Evolutionary conservation across 2,329 filamentous ascomycete species (phyloP).

Genomic region (Grosmannia serpens): DNA sequence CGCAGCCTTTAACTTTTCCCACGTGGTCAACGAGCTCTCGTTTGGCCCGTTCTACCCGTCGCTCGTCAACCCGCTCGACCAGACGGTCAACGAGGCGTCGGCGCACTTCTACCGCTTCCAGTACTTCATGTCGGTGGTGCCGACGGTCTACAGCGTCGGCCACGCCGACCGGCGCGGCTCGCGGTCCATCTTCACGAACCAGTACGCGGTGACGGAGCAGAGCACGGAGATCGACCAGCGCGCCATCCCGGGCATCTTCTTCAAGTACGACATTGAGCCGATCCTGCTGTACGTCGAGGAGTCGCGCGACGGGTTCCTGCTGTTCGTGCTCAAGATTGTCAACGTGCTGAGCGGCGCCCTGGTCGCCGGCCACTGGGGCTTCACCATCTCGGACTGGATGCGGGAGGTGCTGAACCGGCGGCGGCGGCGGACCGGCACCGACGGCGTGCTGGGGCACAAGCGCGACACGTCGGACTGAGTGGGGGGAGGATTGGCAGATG

Average conservation of each 20-base stretch:
- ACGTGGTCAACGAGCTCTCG: conserved; percentile 89
- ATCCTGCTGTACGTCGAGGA: conserved; percentile 81
- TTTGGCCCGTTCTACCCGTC: conserved; percentile 96
- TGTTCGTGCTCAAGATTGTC: conserved; percentile 68
- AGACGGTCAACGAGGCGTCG: conserved; percentile 66
- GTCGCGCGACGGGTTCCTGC: conserved; percentile 61
- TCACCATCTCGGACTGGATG: conserved; percentile 70
- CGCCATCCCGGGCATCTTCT: conserved; percentile 78
- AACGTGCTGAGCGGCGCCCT: conserved; percentile 87
- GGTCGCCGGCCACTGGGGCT: conserved; percentile 89
- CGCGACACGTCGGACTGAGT: conserved; percentile 13
- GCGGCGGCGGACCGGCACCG: conserved; percentile 30
- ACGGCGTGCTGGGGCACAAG: conserved; percentile 39
- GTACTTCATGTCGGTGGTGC: conserved; percentile 92
- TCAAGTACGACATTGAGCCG: conserved; percentile 98
- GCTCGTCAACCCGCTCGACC: conserved; percentile 86
- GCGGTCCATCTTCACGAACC: conserved; percentile 77
- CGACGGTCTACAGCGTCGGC: conserved; percentile 75
- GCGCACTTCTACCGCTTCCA: conserved; percentile 90
- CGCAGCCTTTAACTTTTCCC: conserved; percentile 93
- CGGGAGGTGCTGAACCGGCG: conserved; percentile 41
- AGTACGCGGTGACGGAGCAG: conserved; percentile 94
- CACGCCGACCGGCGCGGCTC: conserved; percentile 22
- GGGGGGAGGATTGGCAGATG: not conserved
- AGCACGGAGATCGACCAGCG: conserved; percentile 57